phyloP scores from a whole-genome alignment of 2,329 filamentous ascomycete species.

The Fonsecaea multimorphosa region DNA sequence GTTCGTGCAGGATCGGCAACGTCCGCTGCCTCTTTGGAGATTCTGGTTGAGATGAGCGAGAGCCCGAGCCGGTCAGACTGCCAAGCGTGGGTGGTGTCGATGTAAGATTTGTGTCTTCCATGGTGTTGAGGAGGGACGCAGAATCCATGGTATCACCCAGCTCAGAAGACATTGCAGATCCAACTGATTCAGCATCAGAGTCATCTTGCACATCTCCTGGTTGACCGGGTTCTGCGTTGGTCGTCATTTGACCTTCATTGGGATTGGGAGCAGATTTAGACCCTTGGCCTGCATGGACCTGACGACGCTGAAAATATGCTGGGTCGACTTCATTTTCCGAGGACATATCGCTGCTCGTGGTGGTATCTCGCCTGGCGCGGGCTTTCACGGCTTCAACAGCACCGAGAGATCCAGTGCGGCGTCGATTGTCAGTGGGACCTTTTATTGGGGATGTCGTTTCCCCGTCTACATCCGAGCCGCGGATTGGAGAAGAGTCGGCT shows the following conservation, averaged over 20 bases:
- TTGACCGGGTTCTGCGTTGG: conserved; percentile 25
- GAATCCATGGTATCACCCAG: conserved; percentile 63
- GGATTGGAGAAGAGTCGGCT: conserved; percentile 85
- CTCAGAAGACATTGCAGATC: conserved; percentile 59
- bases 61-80: conserved; percentile 40
- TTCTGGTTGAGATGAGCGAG: conserved; percentile 41
- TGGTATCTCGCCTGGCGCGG: conserved; percentile 65
- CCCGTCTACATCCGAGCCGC: conserved; percentile 58
- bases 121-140: conserved; percentile 61
- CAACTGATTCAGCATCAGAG: conserved; percentile 56
- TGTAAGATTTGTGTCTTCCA: conserved; percentile 51
- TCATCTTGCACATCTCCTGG: conserved; percentile 48
- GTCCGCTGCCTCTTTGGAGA: conserved; percentile 61
- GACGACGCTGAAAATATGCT: conserved; percentile 59
- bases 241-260: conserved; percentile 6
- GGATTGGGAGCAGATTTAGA: conserved; percentile 41
- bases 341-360: conserved; percentile 70
- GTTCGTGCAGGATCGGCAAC: conserved; percentile 58
- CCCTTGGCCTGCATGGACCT: conserved; percentile 54
- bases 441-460: conserved; percentile 63
- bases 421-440: conserved; percentile 53
- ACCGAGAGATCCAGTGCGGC: conserved; percentile 63
- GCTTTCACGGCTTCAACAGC: conserved; percentile 61
- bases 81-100: conserved; percentile 56
- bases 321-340: conserved; percentile 67